Conservation (phyloP, 495 filamentous ascomycete species). For the Elaphomyces granulatus region DNA sequence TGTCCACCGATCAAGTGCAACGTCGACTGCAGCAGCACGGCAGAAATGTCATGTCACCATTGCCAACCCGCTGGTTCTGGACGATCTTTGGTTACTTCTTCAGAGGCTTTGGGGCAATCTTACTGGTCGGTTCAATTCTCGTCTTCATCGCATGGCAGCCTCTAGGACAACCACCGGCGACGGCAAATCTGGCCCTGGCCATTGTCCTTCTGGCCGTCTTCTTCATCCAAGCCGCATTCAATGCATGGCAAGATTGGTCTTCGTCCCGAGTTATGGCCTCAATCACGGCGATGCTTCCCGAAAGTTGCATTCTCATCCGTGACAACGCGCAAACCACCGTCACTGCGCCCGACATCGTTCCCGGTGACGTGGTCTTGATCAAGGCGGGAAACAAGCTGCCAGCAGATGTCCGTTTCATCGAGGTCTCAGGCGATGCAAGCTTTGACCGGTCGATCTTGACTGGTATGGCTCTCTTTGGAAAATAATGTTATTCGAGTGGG, state of each 20-base stretch:
- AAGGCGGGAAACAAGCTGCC: constrained; percentile 53
- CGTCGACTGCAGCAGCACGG: constrained; percentile 35
- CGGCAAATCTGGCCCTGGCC: constrained; percentile 50
- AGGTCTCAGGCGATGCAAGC: constrained; percentile 44
- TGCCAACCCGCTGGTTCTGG: constrained; percentile 35
- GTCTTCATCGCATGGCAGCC: constrained; percentile 59
- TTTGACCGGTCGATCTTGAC: constrained; percentile 58
- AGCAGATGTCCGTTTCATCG: constrained; percentile 52
- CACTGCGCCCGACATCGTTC: constrained; percentile 41
- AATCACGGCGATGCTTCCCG: constrained; percentile 53
- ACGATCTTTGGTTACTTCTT: constrained; percentile 50
- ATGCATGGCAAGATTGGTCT: constrained; percentile 49
- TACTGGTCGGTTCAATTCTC: constrained; percentile 46
- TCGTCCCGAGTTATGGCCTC: constrained; percentile 48
- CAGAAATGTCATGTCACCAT: constrained; percentile 41
- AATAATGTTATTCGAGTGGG: too few relatives aligned
- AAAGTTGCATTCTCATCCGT: constrained; percentile 41
- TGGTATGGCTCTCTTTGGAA: constrained; percentile 32
- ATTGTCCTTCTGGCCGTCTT: constrained; percentile 52
- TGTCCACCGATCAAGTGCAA: constrained; percentile 33
- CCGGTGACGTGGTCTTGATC: constrained; percentile 49
- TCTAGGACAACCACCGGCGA: constrained; percentile 47
- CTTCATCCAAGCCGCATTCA: constrained; percentile 54
- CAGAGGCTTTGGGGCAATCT: constrained; percentile 51
- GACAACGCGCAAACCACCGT: constrained; percentile 33